phyloP scores from a whole-genome alignment of 495 filamentous ascomycete species.

The Rostrohypoxylon terebratum region DNA sequence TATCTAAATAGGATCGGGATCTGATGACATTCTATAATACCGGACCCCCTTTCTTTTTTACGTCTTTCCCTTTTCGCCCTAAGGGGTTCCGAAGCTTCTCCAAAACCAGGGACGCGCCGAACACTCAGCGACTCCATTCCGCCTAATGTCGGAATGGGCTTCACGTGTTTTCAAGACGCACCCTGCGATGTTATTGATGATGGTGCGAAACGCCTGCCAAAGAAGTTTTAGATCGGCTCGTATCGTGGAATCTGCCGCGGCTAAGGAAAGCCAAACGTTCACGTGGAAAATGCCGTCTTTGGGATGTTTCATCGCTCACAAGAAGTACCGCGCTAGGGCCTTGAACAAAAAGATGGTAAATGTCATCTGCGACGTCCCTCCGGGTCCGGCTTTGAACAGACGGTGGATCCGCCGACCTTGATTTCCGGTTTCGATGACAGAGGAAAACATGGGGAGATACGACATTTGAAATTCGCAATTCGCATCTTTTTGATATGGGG shows the following conservation, averaged over 20 bases:
- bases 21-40: slow-evolving; percentile 7
- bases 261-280: not conserved
- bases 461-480: slow-evolving; percentile 1
- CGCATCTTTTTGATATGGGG: not conserved
- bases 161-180: not conserved
- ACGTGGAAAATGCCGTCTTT: not conserved
- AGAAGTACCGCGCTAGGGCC: not conserved
- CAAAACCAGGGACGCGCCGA: slow-evolving; percentile 15
- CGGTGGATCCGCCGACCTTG: not conserved
- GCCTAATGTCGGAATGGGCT: slow-evolving; percentile 1
- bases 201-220: not conserved
- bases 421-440: slow-evolving; percentile 3
- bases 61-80: slow-evolving; percentile 25
- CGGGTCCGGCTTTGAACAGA: slow-evolving; percentile 7
- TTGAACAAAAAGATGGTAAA: not conserved
- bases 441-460: not conserved
- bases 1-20: slow-evolving; percentile 35
- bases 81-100: slow-evolving; percentile 22
- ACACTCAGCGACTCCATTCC: not conserved
- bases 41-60: slow-evolving; percentile 9
- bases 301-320: not conserved
- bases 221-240: not conserved
- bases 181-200: not conserved
- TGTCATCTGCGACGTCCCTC: not conserved
- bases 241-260: not conserved